phyloP scores from a whole-genome alignment of 805 yeast species.

The Wickerhamiella occidentalis region DNA sequence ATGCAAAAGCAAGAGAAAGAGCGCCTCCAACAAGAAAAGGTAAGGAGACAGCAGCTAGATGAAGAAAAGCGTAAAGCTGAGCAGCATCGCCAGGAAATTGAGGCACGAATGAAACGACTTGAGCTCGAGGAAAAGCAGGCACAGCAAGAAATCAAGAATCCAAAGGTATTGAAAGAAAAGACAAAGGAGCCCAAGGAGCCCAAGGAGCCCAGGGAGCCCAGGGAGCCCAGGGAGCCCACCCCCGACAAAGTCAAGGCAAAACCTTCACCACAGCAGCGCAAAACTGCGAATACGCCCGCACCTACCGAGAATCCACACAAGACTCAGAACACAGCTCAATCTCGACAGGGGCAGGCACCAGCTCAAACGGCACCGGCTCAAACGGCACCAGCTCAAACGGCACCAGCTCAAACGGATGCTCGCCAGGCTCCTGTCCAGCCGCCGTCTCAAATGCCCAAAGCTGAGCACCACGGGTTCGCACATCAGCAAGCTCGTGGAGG shows the following conservation, averaged over 20 bases:
- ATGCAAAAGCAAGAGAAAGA: slow-evolving; percentile 21
- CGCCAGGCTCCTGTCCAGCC: too few relatives aligned
- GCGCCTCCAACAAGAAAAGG: slow-evolving; percentile 16
- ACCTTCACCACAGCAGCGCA: too few relatives aligned
- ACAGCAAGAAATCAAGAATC: slow-evolving; percentile 6
- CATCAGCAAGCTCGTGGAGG: neutral
- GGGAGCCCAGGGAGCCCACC: slow-evolving; percentile 1
- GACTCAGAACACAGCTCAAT: too few relatives aligned
- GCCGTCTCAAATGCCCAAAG: too few relatives aligned
- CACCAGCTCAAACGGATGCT: too few relatives aligned
- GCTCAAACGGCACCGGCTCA: too few relatives aligned
- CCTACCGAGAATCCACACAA: too few relatives aligned
- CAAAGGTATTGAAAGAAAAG: too few relatives aligned
- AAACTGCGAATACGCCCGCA: too few relatives aligned
- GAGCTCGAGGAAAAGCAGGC: slow-evolving; percentile 15
- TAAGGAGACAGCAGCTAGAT: slow-evolving; percentile 20
- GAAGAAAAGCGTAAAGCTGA: slow-evolving; percentile 23
- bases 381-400: too few relatives aligned
- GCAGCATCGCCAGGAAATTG: slow-evolving; percentile 23
- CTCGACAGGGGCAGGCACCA: too few relatives aligned
- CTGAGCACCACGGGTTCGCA: too few relatives aligned
- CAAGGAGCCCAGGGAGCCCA: slow-evolving; percentile 18
- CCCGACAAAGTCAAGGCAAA: slow-evolving; percentile 6
- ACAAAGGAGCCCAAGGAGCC: slow-evolving; percentile 7
- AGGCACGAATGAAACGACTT: slow-evolving; percentile 26